Evolutionary conservation across 139 green algal genomes (phyloP).

Genomic region (Zygnema cylindricum): DNA sequence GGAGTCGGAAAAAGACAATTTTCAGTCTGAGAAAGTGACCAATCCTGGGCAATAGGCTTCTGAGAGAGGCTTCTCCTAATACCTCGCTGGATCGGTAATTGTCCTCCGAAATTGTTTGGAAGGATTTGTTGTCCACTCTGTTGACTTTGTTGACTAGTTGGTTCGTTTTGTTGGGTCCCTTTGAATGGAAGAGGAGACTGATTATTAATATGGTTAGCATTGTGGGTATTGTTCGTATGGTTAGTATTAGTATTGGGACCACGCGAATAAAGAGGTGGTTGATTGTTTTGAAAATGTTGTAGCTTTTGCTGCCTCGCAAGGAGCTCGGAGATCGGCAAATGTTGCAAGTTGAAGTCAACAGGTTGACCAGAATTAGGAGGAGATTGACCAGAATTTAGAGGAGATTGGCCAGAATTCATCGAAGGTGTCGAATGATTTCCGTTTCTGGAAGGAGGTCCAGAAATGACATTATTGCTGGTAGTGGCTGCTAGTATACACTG

Average conservation of each 20-base stretch:
- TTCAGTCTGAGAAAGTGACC: too few species aligned
- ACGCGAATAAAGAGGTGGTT: not conserved
- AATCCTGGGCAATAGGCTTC: not conserved
- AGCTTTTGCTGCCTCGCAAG: not conserved
- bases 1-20: not conserved
- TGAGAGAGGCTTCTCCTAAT: not conserved
- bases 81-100: not conserved
- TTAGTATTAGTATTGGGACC: not conserved
- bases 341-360: not conserved
- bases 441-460: not conserved
- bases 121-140: not conserved
- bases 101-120: too few species aligned
- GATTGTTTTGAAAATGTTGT: not conserved
- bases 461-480: too few species aligned
- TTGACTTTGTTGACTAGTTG: not conserved
- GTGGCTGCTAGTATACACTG: not conserved
- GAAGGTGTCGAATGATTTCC: not conserved
- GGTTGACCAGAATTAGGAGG: too few species aligned
- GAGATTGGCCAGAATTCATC: not conserved
- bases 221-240: too few species aligned
- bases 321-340: not conserved
- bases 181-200: not conserved
- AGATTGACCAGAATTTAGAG: not conserved
- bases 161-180: not conserved
- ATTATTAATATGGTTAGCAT: not conserved